A percentile compares a stretch with the other conserved stretches of the same genome.
Evolutionary conservation across 495 filamentous ascomycete species (phyloP).

Genomic region (Xylaria palmicola): DNA sequence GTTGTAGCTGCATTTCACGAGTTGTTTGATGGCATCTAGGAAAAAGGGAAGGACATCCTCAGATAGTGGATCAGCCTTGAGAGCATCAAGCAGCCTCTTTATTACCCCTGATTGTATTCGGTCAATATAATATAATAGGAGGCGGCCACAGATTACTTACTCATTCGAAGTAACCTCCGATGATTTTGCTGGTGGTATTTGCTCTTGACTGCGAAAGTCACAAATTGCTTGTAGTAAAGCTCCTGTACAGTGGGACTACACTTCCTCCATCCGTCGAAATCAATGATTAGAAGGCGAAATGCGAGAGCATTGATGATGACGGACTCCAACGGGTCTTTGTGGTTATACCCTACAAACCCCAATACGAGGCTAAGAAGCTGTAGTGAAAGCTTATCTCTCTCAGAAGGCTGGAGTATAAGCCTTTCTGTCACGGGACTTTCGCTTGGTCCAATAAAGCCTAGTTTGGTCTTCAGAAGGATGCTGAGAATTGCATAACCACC

Average conservation of each 20-base stretch:
- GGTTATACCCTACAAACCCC: constrained; percentile 82
- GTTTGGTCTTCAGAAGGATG: constrained; percentile 71
- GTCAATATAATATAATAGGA: constrained; percentile 15
- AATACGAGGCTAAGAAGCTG: constrained; percentile 75
- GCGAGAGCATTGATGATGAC: constrained; percentile 95
- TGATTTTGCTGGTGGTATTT: constrained; percentile 90
- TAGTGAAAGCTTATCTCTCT: constrained; percentile 63
- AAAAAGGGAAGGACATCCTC: constrained; percentile 70
- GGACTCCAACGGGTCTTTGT: constrained; percentile 71
- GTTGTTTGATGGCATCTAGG: constrained; percentile 68
- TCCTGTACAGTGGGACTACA: constrained; percentile 71
- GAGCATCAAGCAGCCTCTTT: constrained; percentile 81
- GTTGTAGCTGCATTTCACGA: constrained; percentile 76
- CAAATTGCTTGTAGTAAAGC: constrained; percentile 89
- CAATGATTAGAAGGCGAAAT: constrained; percentile 86
- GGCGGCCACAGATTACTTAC: constrained; percentile 55
- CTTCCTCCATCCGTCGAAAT: constrained; percentile 87
- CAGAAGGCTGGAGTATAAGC: constrained; percentile 45
- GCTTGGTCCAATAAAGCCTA: constrained; percentile 52
- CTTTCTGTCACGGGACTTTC: constrained; percentile 41
- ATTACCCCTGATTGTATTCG: constrained; percentile 64
- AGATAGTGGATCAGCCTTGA: constrained; percentile 80
- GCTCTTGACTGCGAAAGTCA: constrained; percentile 76
- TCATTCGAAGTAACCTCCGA: constrained; percentile 81
- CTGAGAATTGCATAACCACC: constrained; percentile 91